phyloP scores from a whole-genome alignment of 129 eudicot species.

The Artemisia tridentata region DNA sequence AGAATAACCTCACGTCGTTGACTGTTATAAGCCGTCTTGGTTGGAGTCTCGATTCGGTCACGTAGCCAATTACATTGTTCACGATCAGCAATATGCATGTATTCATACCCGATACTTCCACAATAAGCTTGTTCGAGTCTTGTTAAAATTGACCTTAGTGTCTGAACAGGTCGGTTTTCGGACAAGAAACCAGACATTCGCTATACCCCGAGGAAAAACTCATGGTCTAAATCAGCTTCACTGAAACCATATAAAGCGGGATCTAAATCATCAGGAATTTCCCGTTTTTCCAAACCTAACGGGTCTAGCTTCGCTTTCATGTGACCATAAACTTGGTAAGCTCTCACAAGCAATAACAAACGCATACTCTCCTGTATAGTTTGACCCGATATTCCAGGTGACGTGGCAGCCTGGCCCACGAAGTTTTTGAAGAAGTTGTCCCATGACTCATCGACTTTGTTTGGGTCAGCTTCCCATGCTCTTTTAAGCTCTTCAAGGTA shows the following conservation, averaged over 20 bases:
- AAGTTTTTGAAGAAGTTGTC: slow-evolving; percentile 89
- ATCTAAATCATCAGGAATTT: slow-evolving; percentile 73
- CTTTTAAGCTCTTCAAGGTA: slow-evolving; percentile 93
- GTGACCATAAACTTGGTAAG: slow-evolving; percentile 95
- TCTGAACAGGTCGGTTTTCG: slow-evolving; percentile 93
- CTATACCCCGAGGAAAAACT: slow-evolving; percentile 90
- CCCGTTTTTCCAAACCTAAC: slow-evolving; percentile 63
- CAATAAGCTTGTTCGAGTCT: slow-evolving; percentile 95
- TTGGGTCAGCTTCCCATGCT: slow-evolving; percentile 95
- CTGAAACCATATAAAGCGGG: slow-evolving; percentile 74
- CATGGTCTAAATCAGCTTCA: slow-evolving; percentile 85
- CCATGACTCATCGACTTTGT: slow-evolving; percentile 95
- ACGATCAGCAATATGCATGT: slow-evolving; percentile 90
- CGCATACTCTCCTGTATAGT: slow-evolving; percentile 97
- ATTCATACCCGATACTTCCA: slow-evolving; percentile 84
- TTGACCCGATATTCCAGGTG: slow-evolving; percentile 95
- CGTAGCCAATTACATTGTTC: slow-evolving; percentile 90
- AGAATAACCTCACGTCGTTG: slow-evolving; percentile 87
- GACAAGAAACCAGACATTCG: slow-evolving; percentile 86
- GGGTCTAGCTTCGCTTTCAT: slow-evolving; percentile 88
- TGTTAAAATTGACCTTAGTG: slow-evolving; percentile 68
- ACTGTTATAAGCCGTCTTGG: slow-evolving; percentile 62
- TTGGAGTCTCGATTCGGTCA: slow-evolving; percentile 86
- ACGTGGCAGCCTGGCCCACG: slow-evolving; percentile 81
- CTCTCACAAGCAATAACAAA: slow-evolving; percentile 79